Conservation (phyloP, 192 early-diverging fungal species). For the Anaeromyces robustus region DNA sequence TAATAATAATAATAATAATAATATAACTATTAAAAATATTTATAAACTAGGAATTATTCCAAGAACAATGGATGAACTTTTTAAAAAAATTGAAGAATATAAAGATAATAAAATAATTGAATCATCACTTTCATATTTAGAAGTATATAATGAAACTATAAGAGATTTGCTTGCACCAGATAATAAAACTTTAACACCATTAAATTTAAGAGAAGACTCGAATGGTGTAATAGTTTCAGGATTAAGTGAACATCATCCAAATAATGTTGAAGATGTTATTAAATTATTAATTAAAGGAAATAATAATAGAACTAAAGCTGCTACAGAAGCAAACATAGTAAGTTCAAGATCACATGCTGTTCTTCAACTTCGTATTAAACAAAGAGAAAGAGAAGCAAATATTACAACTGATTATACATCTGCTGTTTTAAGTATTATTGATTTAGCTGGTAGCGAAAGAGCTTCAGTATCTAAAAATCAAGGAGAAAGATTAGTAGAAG, state of each 20-base stretch:
- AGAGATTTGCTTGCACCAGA: slow-evolving; percentile 39
- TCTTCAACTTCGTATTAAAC: slow-evolving; percentile 40
- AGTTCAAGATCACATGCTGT: slow-evolving; percentile 66
- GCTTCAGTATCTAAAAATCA: slow-evolving; percentile 35
- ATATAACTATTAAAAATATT: no score
- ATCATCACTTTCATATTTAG: slow-evolving; percentile 25
- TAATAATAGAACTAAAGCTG: slow-evolving; percentile 54
- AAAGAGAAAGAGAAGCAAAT: slow-evolving; percentile 15
- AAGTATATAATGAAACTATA: slow-evolving; percentile 46
- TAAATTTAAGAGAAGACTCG: slow-evolving; percentile 65
- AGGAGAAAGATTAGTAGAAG: slow-evolving; percentile 53
- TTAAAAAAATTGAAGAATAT: slow-evolving; percentile 20
- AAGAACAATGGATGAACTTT: slow-evolving; percentile 46
- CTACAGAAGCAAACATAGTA: slow-evolving; percentile 56
- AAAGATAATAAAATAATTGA: slow-evolving; percentile 9
- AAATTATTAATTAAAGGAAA: slow-evolving; percentile 36
- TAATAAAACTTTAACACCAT: slow-evolving; percentile 2
- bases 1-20: no score
- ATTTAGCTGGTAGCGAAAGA: slow-evolving; percentile 60
- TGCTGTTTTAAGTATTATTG: slow-evolving; percentile 54
- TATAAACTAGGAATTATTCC: slow-evolving; percentile 40
- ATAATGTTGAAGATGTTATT: slow-evolving; percentile 32
- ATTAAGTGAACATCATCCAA: slow-evolving; percentile 44
- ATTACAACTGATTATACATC: slow-evolving; percentile 25
- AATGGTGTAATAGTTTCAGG: slow-evolving; percentile 54